Percentiles rank a stretch among this genome's conserved stretches.
phyloP scores from a whole-genome alignment of 1,139 yeast species.

The Tardiomyces depauwii region DNA sequence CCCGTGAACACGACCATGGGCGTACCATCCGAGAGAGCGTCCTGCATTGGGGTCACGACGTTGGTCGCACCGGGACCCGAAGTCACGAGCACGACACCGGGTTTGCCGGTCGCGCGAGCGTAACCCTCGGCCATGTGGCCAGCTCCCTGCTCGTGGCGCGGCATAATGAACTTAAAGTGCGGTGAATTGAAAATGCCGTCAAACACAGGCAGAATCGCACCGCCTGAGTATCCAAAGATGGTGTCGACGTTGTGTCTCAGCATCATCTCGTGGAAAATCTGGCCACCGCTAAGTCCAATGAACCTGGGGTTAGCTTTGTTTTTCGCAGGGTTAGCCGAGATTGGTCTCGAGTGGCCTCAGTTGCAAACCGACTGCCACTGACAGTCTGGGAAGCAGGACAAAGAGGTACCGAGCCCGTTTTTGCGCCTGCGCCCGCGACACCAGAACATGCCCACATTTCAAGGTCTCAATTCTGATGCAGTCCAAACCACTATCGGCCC shows the following conservation, averaged over 20 bases:
- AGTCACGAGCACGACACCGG: conserved; percentile 97
- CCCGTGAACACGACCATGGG: conserved; percentile 98
- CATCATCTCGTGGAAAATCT: conserved; percentile 98
- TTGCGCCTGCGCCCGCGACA: no score
- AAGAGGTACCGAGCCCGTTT: no score
- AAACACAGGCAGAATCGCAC: conserved; percentile 94
- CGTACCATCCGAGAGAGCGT: conserved; percentile 93
- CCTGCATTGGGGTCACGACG: conserved; percentile 95
- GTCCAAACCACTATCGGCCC: neutral
- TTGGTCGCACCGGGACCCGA: conserved; percentile 99
- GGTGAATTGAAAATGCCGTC: conserved; percentile 93
- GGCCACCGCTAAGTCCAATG: conserved; percentile 94
- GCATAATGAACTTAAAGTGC: conserved; percentile 79
- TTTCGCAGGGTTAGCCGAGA: neutral
- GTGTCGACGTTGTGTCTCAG: conserved; percentile 90
- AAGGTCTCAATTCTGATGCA: no score
- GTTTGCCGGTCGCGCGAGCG: conserved; percentile 89
- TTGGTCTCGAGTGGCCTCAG: neutral
- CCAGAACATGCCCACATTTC: no score
- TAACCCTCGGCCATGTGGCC: conserved; percentile 99
- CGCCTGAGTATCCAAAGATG: conserved; percentile 93
- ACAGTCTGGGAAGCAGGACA: neutral
- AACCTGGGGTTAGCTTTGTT: conserved; percentile 46
- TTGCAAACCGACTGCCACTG: neutral
- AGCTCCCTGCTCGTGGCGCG: conserved; percentile 98